phyloP scores from a whole-genome alignment of 352 stramenopile species.

The Achlya hypogyna region DNA sequence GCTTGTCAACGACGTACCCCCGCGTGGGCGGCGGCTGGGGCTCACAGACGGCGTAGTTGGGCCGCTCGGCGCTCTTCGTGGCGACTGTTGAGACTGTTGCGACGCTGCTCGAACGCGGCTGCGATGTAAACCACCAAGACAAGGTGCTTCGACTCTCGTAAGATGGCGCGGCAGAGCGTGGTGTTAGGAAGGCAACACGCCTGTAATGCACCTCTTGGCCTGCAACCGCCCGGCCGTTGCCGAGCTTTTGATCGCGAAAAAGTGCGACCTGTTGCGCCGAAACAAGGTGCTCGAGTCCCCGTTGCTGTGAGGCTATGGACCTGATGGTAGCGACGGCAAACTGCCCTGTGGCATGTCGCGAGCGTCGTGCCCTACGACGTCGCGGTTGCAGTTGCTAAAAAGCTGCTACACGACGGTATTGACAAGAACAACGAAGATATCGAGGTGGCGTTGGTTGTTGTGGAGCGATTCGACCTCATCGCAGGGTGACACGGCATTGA shows the following conservation, averaged over 20 bases:
- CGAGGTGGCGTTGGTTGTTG: not conserved
- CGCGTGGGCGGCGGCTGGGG: too few relatives aligned
- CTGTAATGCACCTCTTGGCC: not conserved
- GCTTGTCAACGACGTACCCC: not conserved
- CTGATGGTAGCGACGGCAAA: not conserved
- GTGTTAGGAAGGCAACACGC: not conserved
- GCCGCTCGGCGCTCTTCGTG: not conserved
- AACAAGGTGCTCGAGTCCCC: not conserved
- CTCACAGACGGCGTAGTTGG: not conserved
- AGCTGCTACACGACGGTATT: not conserved
- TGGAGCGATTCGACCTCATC: not conserved
- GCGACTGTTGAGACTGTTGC: not conserved
- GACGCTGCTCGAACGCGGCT: not conserved
- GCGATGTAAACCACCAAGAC: not conserved
- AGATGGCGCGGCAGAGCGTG: not conserved
- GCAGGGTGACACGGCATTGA: not conserved
- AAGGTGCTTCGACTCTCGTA: not conserved
- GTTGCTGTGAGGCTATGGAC: not conserved
- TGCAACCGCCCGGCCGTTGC: not conserved
- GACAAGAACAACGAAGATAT: not conserved
- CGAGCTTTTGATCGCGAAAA: not conserved
- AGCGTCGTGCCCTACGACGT: not conserved
- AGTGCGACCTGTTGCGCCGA: not conserved
- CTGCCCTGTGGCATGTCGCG: not conserved
- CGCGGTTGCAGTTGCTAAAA: not conserved